Conservation (phyloP, 2,329 filamentous ascomycete genomes). For the Chrysoporthe deuterocubensis region DNA sequence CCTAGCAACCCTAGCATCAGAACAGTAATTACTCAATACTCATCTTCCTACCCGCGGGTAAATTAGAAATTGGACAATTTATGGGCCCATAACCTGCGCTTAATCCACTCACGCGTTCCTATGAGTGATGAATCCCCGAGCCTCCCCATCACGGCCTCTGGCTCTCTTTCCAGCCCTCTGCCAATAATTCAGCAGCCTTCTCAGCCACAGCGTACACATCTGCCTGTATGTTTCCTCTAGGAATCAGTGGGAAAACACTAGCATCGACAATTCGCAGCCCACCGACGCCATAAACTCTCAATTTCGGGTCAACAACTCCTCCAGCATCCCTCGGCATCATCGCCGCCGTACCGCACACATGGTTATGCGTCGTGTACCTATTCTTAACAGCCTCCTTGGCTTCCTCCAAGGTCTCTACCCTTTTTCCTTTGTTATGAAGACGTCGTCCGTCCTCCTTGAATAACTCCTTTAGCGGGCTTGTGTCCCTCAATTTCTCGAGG, state of each 20-base stretch:
- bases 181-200: conserved; percentile 23
- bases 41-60: too few species aligned
- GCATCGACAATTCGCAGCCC: conserved; percentile 22
- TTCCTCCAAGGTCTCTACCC: conserved; percentile 19
- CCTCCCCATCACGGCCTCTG: neutral
- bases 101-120: too few species aligned
- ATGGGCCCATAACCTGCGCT: too few species aligned
- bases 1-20: too few species aligned
- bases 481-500: conserved; percentile 43
- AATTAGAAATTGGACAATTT: too few species aligned
- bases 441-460: conserved; percentile 37
- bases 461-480: conserved; percentile 43
- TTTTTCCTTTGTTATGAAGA: conserved; percentile 17
- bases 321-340: conserved; percentile 19
- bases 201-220: conserved; percentile 25
- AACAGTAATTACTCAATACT: too few species aligned
- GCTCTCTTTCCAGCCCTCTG: conserved; percentile 13
- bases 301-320: conserved; percentile 19
- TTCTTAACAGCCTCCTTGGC: conserved; percentile 15
- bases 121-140: too few species aligned
- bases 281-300: conserved; percentile 23
- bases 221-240: conserved; percentile 22
- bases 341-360: conserved; percentile 20
- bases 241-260: conserved; percentile 23
- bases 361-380: conserved; percentile 15